Conservation (phyloP, 805 yeast genomes). For the Maudiozyma serrabonitensis region DNA sequence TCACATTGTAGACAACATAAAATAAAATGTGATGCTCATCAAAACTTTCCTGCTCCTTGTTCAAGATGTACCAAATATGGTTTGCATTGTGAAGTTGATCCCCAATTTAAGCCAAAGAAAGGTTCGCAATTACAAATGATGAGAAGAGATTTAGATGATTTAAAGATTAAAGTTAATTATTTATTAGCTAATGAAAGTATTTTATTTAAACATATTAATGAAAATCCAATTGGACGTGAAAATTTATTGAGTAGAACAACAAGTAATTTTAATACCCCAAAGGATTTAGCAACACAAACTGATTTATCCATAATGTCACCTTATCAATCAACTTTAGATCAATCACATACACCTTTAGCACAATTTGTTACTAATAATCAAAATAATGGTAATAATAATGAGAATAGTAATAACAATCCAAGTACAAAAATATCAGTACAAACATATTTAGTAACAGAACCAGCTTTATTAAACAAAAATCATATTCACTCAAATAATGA, state of each 20-base stretch:
- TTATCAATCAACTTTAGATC: background rate
- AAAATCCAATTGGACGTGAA: constrained; percentile 1
- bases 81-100: constrained; percentile 78
- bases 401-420: too few relatives aligned
- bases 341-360: background rate
- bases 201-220: constrained; percentile 1
- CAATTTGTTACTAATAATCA: background rate
- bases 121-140: constrained; percentile 82
- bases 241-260: background rate
- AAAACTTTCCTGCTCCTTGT: constrained; percentile 73
- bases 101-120: constrained; percentile 81
- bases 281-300: background rate
- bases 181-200: constrained; percentile 51
- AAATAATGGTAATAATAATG: background rate
- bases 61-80: constrained; percentile 74
- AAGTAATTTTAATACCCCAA: background rate
- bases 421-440: constrained; percentile 28
- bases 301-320: background rate
- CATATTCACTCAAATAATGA: constrained; percentile 1
- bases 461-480: constrained; percentile 27
- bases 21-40: constrained; percentile 85
- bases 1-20: constrained; percentile 93
- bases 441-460: constrained; percentile 38
- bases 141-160: constrained; percentile 75
- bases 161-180: constrained; percentile 62